A percentile compares a stretch with the other conserved stretches of the same genome.
These are phyloP conservation scores for Magnolia sinica DNA, from an alignment of 164 flowering plant genomes.

Conservation along the genomic window DNA sequence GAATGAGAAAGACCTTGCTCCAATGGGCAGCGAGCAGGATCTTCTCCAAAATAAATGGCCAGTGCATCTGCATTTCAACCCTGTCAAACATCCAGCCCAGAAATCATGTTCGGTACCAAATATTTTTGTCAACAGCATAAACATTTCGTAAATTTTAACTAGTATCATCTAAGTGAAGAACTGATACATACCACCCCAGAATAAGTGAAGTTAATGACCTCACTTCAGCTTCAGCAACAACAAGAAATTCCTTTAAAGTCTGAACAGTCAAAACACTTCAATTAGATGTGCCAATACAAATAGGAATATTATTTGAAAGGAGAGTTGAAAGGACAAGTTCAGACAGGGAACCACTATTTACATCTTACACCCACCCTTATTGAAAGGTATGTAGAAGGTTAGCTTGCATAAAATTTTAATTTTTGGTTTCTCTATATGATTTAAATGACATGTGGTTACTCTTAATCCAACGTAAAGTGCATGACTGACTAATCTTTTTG, in stretches of 20 bases:
- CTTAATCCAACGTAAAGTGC: background rate
- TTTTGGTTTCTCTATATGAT: background rate
- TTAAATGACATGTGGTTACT: background rate
- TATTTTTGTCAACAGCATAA: background rate
- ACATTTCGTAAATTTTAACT: background rate
- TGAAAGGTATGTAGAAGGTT: too few species aligned
- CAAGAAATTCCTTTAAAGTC: slow-evolving; percentile 80
- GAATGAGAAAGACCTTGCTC: slow-evolving; percentile 68
- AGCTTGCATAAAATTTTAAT: too few species aligned
- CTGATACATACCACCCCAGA: slow-evolving; percentile 73
- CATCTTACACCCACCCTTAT: background rate
- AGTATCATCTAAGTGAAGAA: background rate
- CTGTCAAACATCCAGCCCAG: slow-evolving; percentile 32
- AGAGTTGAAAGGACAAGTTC: background rate
- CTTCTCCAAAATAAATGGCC: slow-evolving; percentile 93
- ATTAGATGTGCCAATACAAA: background rate
- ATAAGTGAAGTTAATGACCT: slow-evolving; percentile 81
- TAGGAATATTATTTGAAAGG: background rate
- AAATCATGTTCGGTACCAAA: slow-evolving; percentile 1
- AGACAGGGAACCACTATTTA: background rate
- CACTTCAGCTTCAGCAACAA: slow-evolving; percentile 82
- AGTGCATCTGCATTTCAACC: slow-evolving; percentile 91
- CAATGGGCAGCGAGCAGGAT: slow-evolving; percentile 86
- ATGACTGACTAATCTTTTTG: background rate
- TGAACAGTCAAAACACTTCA: slow-evolving; percentile 18